phyloP scores from a whole-genome alignment of 306 rosid genomes.

The Quercus suber region DNA sequence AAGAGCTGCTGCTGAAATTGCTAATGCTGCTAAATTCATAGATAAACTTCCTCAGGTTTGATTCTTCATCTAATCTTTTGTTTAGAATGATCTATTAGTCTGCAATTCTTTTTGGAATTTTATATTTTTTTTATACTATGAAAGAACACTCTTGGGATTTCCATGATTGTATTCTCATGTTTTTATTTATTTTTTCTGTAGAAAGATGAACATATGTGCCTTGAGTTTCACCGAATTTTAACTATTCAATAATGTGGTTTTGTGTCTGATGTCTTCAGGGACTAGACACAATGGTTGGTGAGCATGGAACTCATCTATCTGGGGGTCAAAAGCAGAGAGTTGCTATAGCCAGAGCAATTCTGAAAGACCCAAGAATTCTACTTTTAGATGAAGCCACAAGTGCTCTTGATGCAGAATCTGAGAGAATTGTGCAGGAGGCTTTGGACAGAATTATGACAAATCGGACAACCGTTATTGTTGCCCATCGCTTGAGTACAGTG shows the following conservation, averaged over 20 bases:
- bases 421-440: slow-evolving; percentile 79
- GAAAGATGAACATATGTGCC: not conserved
- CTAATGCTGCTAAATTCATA: slow-evolving; percentile 71
- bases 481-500: slow-evolving; percentile 60
- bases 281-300: slow-evolving; percentile 72
- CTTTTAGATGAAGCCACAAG: slow-evolving; percentile 92
- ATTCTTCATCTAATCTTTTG: slow-evolving; percentile 8
- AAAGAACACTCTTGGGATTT: too few species aligned
- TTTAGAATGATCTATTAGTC: not conserved
- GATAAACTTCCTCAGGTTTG: slow-evolving; percentile 66
- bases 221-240: not conserved
- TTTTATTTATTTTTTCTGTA: not conserved
- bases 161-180: too few species aligned
- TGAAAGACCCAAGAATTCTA: slow-evolving; percentile 77
- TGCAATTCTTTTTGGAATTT: not conserved
- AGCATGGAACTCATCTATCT: slow-evolving; percentile 78
- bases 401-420: slow-evolving; percentile 87
- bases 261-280: slow-evolving; percentile 25
- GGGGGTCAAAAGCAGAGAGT: slow-evolving; percentile 94
- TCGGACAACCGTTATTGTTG: slow-evolving; percentile 74
- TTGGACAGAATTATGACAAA: slow-evolving; percentile 78
- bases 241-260: not conserved
- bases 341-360: slow-evolving; percentile 87
- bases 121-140: too few species aligned
- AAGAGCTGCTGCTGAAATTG: slow-evolving; percentile 62